These are phyloP conservation scores for Verbena officinalis DNA, from an alignment of 257 asterid genomes.

Conservation along the genomic window DNA sequence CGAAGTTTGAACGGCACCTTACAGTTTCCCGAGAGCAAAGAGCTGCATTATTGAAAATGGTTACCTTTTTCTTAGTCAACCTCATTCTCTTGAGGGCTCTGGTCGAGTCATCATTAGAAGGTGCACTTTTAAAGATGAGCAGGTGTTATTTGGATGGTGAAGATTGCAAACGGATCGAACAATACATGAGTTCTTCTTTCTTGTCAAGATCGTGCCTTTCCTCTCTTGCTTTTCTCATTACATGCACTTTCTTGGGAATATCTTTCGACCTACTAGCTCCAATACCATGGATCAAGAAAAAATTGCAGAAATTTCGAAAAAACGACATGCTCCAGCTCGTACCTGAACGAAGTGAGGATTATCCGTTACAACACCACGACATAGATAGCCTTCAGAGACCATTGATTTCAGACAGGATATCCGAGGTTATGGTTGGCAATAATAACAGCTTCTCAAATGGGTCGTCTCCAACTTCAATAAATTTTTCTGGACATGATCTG, in stretches of 20 bases:
- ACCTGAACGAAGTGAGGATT: slow-evolving; percentile 83
- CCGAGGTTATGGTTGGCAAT: slow-evolving; percentile 49
- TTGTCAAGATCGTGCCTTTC: slow-evolving; percentile 91
- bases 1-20: slow-evolving; percentile 89
- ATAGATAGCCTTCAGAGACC: slow-evolving; percentile 69
- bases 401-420: slow-evolving; percentile 57
- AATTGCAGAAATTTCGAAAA: slow-evolving; percentile 77
- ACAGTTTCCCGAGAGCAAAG: slow-evolving; percentile 96
- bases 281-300: slow-evolving; percentile 95
- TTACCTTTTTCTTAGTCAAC: slow-evolving; percentile 91
- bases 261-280: slow-evolving; percentile 93
- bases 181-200: slow-evolving; percentile 78
- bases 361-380: slow-evolving; percentile 66
- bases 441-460: slow-evolving; percentile 46
- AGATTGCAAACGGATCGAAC: slow-evolving; percentile 91
- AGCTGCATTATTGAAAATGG: slow-evolving; percentile 94
- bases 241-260: slow-evolving; percentile 93
- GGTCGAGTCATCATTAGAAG: slow-evolving; percentile 88
- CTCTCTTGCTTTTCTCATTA: slow-evolving; percentile 86
- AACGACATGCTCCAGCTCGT: slow-evolving; percentile 97
- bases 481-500: slow-evolving; percentile 66
- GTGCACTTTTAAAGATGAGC: slow-evolving; percentile 84
- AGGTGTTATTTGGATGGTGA: slow-evolving; percentile 96
- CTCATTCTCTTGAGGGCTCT: slow-evolving; percentile 90
- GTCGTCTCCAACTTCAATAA: slow-evolving; percentile 49